Conservation (phyloP, 768 basidiomycete species). For the Lentinus tigrinus region DNA sequence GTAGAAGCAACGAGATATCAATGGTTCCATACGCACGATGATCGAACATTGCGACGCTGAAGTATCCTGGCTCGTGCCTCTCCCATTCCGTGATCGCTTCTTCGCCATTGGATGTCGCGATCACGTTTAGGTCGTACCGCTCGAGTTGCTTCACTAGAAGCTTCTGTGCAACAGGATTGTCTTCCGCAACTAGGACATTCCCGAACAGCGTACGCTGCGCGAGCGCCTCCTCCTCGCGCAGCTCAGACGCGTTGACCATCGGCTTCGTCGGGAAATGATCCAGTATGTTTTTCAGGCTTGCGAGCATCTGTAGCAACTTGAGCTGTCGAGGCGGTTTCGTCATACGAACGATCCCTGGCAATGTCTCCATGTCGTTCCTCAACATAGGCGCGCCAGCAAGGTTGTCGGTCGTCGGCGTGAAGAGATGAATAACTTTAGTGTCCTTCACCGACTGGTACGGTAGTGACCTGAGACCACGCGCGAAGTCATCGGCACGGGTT, state of each 20-base stretch:
- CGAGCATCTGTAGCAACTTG: conserved; percentile 61
- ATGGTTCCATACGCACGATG: conserved; percentile 50
- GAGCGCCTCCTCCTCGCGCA: conserved; percentile 45
- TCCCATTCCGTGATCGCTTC: conserved; percentile 74
- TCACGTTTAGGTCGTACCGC: conserved; percentile 56
- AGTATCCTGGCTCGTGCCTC: conserved; percentile 63
- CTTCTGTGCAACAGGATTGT: conserved; percentile 70
- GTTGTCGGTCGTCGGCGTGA: conserved; percentile 63
- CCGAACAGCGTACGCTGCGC: conserved; percentile 59
- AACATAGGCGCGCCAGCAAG: conserved; percentile 52
- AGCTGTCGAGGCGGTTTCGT: conserved; percentile 68
- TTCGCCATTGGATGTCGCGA: conserved; percentile 64
- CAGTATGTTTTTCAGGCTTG: conserved; percentile 53
- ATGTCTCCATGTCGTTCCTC: conserved; percentile 38
- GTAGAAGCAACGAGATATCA: not conserved
- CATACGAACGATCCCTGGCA: conserved; percentile 59
- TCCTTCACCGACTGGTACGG: conserved; percentile 40
- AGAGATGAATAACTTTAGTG: conserved; percentile 68
- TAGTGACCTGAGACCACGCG: conserved; percentile 45
- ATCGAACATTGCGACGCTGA: conserved; percentile 70
- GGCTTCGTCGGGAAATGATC: conserved; percentile 37
- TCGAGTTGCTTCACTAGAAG: conserved; percentile 67
- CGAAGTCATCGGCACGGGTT: conserved; percentile 53
- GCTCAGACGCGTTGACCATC: conserved; percentile 36
- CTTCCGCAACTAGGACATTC: conserved; percentile 73